Evolutionary conservation across 257 asterid genomes (phyloP), one percentile per base, ranked within the genome.

Genomic region (Leonotis leonurus): DNA sequence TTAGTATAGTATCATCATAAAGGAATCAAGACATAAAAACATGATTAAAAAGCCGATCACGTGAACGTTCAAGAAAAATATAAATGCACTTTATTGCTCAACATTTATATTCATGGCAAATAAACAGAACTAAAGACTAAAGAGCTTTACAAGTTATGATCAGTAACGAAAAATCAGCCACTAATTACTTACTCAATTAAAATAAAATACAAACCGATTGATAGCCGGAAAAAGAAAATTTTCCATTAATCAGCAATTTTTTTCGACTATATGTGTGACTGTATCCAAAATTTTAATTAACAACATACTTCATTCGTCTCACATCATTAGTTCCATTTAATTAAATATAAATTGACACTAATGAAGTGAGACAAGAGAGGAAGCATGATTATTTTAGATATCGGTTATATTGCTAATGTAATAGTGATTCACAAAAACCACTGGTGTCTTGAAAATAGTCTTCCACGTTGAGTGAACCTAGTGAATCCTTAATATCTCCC

Each of bases 221-320:
- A 79, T 39, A 56, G 48, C 17, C 68, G 59, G n/a, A 75, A 70
- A 37, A 5, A 73, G 14, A 85, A 88, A 88, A 88, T 75, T 83
- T 88, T 91, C 87, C 87, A 2, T 43, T 10, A 18, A 46, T n/a
- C n/a, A n/a, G n/a, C n/a, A 64, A 16, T 49, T 90, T 80, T 71
- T 11, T 8, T 76, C 80, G 79, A 76, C 81, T 57, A 46, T 21
- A 14, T 21, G 8, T n/a, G n/a, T n/a, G n/a, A n/a, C n/a, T n/a
- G n/a, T n/a, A n/a, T n/a, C n/a, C n/a, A n/a, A n/a, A n/a, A n/a
- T n/a, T n/a, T n/a, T n/a, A n/a, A n/a, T n/a, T n/a, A n/a, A n/a
- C n/a, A n/a, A n/a, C n/a, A n/a, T n/a, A n/a, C n/a, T n/a, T n/a
- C n/a, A n/a, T n/a, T n/a, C n/a, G n/a, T n/a, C n/a, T n/a, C n/a